Evolutionary conservation across 2,329 filamentous ascomycete genomes (phyloP), one percentile per base, ranked within the genome.

Genomic region (Nemania diffusa): DNA sequence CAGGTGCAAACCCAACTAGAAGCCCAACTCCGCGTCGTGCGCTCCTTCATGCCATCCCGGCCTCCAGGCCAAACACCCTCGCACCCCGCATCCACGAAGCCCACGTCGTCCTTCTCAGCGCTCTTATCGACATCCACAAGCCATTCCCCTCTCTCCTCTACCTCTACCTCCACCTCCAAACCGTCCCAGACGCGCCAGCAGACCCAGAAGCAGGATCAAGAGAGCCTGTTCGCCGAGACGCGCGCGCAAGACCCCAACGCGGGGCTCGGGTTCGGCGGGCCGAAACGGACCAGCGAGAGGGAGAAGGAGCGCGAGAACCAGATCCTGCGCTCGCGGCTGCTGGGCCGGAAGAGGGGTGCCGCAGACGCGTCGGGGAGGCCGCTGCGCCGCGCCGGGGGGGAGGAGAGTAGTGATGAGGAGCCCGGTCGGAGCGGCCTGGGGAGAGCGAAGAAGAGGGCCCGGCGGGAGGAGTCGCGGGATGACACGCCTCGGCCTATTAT

Each of bases 341-440:
- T 76, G 2, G 73, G 75, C 3, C 67, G 66, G 40, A 65, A 65
- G 34, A 73, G 72, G 13, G 67, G 72, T 15, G 67, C 64, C 17
- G 66, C 44, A 5, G 59, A 62, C 3, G 58, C 27, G 1, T 59
- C 61, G 5, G 62, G 57, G 26, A 60, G 69, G 66, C 42, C 50
- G 59, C 70, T n/a, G 62, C 58, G 57, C 11, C 40, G 65, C 22
- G 34, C 20, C 11, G 59, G 40, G 20, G 67, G 65, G 42, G 69
- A 73, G 15, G 72, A 72, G 6, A 73, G 72, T 34, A 75, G 72
- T 27, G 76, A 78, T 32, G 75, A 77, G 50, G 76, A 78, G 62
- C 61, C 72, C 5, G 77, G 77, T 27, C 74, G 77, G 55, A 73
- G 76, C 64, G 76, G 72, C 34, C 67, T 78, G 5, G 77, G 76